Base-by-base conservation (phyloP, 257 asterid genomes). In the Ajuga chamaepitys region DNA sequence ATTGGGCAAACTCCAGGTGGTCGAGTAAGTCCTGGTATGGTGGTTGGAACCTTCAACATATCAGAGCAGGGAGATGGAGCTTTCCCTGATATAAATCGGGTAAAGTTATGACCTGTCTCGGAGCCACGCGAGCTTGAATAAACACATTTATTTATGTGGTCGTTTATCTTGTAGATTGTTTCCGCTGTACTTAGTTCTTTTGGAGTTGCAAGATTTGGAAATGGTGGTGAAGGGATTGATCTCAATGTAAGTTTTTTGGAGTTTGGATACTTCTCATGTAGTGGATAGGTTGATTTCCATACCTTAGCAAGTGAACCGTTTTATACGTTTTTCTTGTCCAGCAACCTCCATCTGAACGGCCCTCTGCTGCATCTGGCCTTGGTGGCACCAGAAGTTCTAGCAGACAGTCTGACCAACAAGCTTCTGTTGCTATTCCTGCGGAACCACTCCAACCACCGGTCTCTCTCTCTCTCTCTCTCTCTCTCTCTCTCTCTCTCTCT, bases 51-150 rank as follows among this genome's bases (percentile, higher is more conserved):
- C 78, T 92, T 89, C 75, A 85, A 87, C 75, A 54, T 89, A 70
- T 81, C 95, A 41, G 98, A 92, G 65, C 97, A 84, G 57, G 88
- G 81, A 44, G 97, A 88, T 74, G 95, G 93, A 69, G 76, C 81
- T 68, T 81, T 89, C 60, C 92, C 90, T 62, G 93, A 86, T 77
- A 72, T 89, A 42, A 85, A 85, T 74, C 91, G 93, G 74, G 98
- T 92, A 87, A 75, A 69, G 35, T 40, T 42, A 46, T 56, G 64
- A 34, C 34, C 62, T 61, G 44, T 58, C 61, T 35, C 11, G 24
- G 48, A 62, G 21, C 41, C 14, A 13, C 62, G 42, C 9, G 62
- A 53, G 51, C 80, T 77, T 66, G 55, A 54, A 59, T 30, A 14
- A 52, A 32, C 35, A 35, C 34, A 35, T 20, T 71, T 37, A 69